Percentiles rank a stretch among this genome's conserved stretches.
phyloP scores from a whole-genome alignment of 2,329 filamentous ascomycete species.

The Aspergillus unguis region DNA sequence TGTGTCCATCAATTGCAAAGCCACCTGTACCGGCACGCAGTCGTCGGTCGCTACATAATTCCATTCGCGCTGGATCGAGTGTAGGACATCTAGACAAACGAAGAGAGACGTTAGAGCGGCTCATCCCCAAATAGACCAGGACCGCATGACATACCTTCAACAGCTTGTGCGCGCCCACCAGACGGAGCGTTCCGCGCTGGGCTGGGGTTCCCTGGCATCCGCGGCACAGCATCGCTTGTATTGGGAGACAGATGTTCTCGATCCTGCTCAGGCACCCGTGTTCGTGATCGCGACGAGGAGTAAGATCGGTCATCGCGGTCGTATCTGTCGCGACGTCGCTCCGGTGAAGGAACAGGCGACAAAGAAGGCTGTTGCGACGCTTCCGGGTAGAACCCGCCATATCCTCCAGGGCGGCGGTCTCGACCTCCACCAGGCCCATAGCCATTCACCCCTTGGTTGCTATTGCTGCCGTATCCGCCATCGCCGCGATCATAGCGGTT shows the following conservation, averaged over 20 bases:
- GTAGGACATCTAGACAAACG: conserved; percentile 57
- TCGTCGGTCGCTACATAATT: conserved; percentile 83
- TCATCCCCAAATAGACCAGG: neutral
- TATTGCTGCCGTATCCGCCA: conserved; percentile 29
- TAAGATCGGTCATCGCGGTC: conserved; percentile 33
- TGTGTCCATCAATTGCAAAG: conserved; percentile 88
- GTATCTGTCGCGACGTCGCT: conserved; percentile 31
- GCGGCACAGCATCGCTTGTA: conserved; percentile 20
- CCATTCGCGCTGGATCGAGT: conserved; percentile 86
- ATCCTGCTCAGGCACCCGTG: conserved; percentile 32
- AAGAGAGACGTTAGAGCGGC: neutral
- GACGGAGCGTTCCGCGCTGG: conserved; percentile 18
- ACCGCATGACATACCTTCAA: conserved; percentile 32
- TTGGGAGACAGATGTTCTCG: conserved; percentile 24
- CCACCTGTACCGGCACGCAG: conserved; percentile 88
- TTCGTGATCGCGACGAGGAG: conserved; percentile 35
- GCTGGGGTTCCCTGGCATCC: no score
- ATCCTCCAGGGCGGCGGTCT: conserved; percentile 42
- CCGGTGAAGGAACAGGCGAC: conserved; percentile 29
- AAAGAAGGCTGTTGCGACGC: conserved; percentile 27
- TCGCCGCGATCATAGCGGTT: conserved; percentile 35
- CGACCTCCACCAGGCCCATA: conserved; percentile 28
- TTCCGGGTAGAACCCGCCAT: conserved; percentile 43
- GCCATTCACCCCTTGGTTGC: conserved; percentile 32
- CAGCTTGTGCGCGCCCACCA: conserved; percentile 27